A percentile compares a stretch with the other conserved stretches of the same genome.
Conservation (phyloP, 192 early-diverging fungal genomes). For the Coemansia javaensis region DNA sequence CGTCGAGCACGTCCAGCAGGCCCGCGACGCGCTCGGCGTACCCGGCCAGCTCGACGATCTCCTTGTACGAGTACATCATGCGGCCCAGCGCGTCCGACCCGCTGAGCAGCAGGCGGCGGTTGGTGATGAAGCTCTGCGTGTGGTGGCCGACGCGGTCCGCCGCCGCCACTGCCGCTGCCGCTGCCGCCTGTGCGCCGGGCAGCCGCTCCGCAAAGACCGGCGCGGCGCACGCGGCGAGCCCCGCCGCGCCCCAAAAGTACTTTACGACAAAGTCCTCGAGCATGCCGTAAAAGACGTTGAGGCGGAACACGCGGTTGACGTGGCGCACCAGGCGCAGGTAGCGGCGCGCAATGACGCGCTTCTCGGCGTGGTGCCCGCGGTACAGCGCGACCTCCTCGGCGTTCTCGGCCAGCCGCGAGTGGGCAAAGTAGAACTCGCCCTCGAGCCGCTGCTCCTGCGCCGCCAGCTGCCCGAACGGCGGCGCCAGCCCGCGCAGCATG, state of each 20-base stretch:
- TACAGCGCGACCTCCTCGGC: constrained; percentile 96
- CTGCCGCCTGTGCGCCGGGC: constrained; percentile 16
- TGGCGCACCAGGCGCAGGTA: constrained; percentile 81
- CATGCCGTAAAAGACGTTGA: constrained; percentile 89
- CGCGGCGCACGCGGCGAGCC: constrained; percentile 76
- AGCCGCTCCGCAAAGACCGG: constrained; percentile 73
- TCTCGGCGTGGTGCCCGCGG: constrained; percentile 78
- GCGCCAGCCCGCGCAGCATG: constrained; percentile 78
- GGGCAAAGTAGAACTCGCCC: constrained; percentile 92
- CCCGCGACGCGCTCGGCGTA: constrained; percentile 88
- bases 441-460: constrained; percentile 88
- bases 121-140: constrained; percentile 67
- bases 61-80: constrained; percentile 92
- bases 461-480: constrained; percentile 94
- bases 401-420: constrained; percentile 91
- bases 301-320: constrained; percentile 77
- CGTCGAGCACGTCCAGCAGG: constrained; percentile 81
- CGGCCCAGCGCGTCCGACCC: constrained; percentile 77
- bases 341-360: constrained; percentile 68
- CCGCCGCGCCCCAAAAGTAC: constrained; percentile 95
- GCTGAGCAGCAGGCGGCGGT: constrained; percentile 68
- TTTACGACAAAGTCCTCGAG: constrained; percentile 98
- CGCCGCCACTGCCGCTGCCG: not conserved
- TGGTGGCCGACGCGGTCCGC: constrained; percentile 23
- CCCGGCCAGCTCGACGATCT: constrained; percentile 91